These are phyloP conservation scores for Colletotrichum limetticola DNA, from an alignment of 2,329 filamentous ascomycete species.

Conservation along the genomic window DNA sequence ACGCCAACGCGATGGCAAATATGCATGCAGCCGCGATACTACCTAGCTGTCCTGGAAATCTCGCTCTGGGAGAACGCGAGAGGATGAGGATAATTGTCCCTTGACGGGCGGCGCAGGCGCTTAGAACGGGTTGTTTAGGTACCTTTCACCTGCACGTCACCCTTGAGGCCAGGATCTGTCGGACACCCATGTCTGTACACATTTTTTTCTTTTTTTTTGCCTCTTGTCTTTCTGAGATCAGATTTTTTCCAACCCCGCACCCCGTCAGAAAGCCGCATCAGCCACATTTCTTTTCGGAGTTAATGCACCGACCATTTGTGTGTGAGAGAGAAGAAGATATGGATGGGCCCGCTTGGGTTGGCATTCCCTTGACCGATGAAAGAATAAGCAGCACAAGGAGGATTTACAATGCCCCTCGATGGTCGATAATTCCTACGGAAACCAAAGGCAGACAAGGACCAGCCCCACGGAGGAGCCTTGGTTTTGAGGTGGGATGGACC, in stretches of 20 bases:
- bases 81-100: not conserved
- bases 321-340: not conserved
- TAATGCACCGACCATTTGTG: conserved; percentile 14
- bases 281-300: conserved; percentile 24
- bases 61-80: not conserved
- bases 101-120: conserved; percentile 26
- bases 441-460: conserved; percentile 18
- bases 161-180: conserved; percentile 15
- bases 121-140: conserved; percentile 4
- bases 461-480: conserved; percentile 27
- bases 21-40: conserved; percentile 27
- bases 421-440: not conserved
- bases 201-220: not conserved
- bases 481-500: conserved; percentile 15
- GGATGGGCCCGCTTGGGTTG: not conserved
- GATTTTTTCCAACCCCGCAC: conserved; percentile 29
- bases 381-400: not conserved
- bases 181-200: conserved; percentile 21
- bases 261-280: conserved; percentile 3
- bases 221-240: not conserved
- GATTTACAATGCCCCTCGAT: not conserved
- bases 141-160: conserved; percentile 29
- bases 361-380: not conserved
- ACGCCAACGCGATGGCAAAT: conserved; percentile 21
- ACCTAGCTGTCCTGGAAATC: conserved; percentile 10